Base-by-base conservation (phyloP, 2,329 filamentous ascomycete species). In the Penicillium vulpinum region DNA sequence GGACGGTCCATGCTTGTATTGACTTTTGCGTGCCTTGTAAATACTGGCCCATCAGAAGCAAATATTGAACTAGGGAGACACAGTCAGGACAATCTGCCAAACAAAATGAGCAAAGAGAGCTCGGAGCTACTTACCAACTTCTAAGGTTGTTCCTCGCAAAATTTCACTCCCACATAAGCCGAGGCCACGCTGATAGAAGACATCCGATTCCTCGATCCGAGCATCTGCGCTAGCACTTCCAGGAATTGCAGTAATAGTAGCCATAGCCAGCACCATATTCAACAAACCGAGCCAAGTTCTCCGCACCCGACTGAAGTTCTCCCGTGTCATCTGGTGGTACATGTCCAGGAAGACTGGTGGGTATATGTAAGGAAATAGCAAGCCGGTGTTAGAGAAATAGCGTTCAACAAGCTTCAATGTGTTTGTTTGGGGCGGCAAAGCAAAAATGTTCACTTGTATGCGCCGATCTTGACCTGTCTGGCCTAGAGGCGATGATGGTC, bases 21-120 rank as follows among this genome's bases (percentile, higher is more conserved):
- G 81, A 83, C 21, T 77, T 78, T 36, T 82, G 79, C 0, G 81
- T 83, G 2, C 82, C 81, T 61, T 85, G 81, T 0, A 84, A 72
- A 55, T 84, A 84, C 46, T 81, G 79, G 5, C 76, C 76, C 60
- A 79, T 74, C 0, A 84, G 57, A 0, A 85, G 70, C 8, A 83
- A 72, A 40, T 76, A 77, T 63, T 83, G 80, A 0, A 83, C 81
- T 76, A 7, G 3, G 2, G 1, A 24, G 11, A n/a, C 29, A 24
- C 4, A 24, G 8, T 47, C 21, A 47, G 45, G 10, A 16, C 5
- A 7, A 35, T 5, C 2, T 11, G 10, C 5, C 18, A 11, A 35
- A 35, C 15, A 33, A 16, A 16, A 16, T 10, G 10, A 31, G 29
- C 3, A 5, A 52, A 15, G 3, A 3, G 4, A 28, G 6, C 16